Conservation (phyloP, 176 grass and related monocot genomes). For the Chloris gayana region DNA sequence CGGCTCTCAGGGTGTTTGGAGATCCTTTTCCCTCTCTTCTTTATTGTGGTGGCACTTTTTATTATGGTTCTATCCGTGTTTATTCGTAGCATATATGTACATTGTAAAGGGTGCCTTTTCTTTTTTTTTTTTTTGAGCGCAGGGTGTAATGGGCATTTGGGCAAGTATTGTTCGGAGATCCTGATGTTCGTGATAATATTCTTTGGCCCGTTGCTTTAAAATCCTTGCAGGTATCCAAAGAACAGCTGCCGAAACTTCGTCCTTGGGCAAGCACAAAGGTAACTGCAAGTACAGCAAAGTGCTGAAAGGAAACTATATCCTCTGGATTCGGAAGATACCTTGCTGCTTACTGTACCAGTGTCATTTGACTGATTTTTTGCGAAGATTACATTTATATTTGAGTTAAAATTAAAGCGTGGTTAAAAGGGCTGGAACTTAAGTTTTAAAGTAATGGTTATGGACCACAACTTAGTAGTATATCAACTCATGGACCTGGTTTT, state of each 20-base stretch:
- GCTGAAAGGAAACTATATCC: background rate
- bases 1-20: background rate
- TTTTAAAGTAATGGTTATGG: no score
- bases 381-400: no score
- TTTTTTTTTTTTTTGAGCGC: background rate
- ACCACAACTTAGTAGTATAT: no score
- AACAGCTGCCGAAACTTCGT: conserved; percentile 32
- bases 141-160: conserved; percentile 11
- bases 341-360: background rate
- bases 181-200: background rate
- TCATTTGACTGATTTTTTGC: background rate
- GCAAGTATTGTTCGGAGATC: background rate
- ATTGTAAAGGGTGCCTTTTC: background rate
- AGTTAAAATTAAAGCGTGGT: no score
- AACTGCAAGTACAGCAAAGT: background rate
- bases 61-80: no score
- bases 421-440: background rate
- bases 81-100: background rate
- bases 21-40: background rate
- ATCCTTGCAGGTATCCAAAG: conserved; percentile 2
- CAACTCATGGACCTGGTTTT: no score
- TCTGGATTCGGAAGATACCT: conserved; percentile 2
- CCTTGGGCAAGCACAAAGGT: conserved; percentile 42
- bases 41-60: no score
- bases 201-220: conserved; percentile 21